Evolutionary conservation across 805 yeast genomes (phyloP), one percentile per base, ranked within the genome.

Genomic region (Yarrowia osloensis): DNA sequence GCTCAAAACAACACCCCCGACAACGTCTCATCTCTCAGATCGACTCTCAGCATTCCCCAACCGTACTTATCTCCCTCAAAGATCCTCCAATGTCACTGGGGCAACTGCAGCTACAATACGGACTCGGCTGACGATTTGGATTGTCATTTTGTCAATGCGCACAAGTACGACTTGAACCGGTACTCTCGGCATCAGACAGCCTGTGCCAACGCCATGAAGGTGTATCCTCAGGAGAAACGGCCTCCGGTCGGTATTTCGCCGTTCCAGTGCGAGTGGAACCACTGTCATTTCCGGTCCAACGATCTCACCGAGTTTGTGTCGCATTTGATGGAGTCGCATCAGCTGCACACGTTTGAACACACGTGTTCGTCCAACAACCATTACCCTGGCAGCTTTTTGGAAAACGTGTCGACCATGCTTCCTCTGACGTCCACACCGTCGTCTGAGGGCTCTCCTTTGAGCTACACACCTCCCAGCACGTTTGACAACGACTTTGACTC

Each of bases 241-340:
- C 67, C 55, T 24, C 44, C 68, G 1, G 63, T 57, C 13, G 54
- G 69, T 8, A 59, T 67, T 8, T 68, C 67, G 37, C 71, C 70
- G 3, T 72, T 72, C 55, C 77, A 81, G 59, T 92, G 97, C 78
- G 91, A 87, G 73, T 91, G 97, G 97, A 77, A 80, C 67, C 82
- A 86, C 66, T 92, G 97, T 81, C 78, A 82, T 49, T 90, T 81
- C 73, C 78, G 79, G 22, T 81, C 88, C 31, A 74, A 77, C 19
- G 86, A 86, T 71, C 73, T 88, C 55, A 79, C 85, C 33, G 74
- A 82, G 6, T 77, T 92, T 33, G 76, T 89, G 12, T 78, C 81
- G 47, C 97, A 91, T 77, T 78, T 87, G 59, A 84, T 85, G 61
- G 75, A 78, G 1, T 72, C 72, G 8, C 88, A 85, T 69, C 66